Percentiles rank a stretch among this genome's conserved stretches.
Conservation (phyloP, 129 eudicot species). For the Artemisia annua region DNA sequence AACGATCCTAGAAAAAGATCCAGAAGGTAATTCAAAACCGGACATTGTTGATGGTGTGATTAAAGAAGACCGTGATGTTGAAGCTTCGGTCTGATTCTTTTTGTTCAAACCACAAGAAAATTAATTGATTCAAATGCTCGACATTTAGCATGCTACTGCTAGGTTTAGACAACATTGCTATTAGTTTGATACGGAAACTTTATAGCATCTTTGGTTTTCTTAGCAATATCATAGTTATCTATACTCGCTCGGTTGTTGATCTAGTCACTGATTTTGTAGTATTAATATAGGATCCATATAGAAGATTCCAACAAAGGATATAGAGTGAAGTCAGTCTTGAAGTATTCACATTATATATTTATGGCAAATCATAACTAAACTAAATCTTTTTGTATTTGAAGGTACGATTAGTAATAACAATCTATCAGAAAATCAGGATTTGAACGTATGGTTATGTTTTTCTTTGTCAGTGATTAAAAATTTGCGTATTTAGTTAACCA, state of each 20-base stretch:
- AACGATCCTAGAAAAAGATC: neutral
- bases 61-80: slow-evolving; percentile 23
- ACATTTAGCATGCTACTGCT: neutral
- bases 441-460: too few relatives aligned
- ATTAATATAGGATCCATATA: neutral
- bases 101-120: slow-evolving; percentile 9
- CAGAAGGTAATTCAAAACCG: neutral
- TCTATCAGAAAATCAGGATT: too few relatives aligned
- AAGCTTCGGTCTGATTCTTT: slow-evolving; percentile 23
- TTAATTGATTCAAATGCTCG: slow-evolving; percentile 4
- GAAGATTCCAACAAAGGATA: neutral
- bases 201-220: slow-evolving; percentile 8
- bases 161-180: slow-evolving; percentile 12
- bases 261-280: neutral
- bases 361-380: neutral
- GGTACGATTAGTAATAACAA: too few relatives aligned
- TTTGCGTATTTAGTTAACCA: too few relatives aligned
- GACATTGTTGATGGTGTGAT: slow-evolving; percentile 7
- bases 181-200: slow-evolving; percentile 10
- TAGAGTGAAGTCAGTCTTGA: neutral
- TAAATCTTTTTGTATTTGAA: too few relatives aligned
- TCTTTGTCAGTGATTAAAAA: too few relatives aligned
- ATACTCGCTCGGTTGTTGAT: neutral
- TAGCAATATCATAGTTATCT: slow-evolving; percentile 6
- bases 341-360: neutral